Conservation (phyloP, 805 yeast genomes). For the Candida morakotiae region DNA sequence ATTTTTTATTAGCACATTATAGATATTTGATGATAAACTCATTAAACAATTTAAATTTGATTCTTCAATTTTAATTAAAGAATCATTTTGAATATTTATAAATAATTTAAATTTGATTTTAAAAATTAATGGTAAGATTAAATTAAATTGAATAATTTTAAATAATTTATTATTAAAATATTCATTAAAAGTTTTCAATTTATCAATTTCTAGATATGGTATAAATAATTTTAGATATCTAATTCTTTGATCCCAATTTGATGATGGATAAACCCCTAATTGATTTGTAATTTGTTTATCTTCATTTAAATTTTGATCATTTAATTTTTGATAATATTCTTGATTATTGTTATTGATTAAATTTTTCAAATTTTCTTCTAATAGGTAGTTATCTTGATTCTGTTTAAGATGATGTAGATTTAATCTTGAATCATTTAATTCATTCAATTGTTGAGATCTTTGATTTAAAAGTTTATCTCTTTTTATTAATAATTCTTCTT, state of each 20-base stretch:
- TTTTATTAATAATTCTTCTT: constrained; percentile 4
- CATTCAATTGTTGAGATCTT: constrained; percentile 2
- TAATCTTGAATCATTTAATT: constrained; percentile 5
- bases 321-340: constrained; percentile 8
- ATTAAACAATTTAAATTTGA: constrained; percentile 6
- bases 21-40: constrained; percentile 15
- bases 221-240: constrained; percentile 21
- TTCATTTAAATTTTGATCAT: constrained; percentile 11
- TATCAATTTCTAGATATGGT: constrained; percentile 20
- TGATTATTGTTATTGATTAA: constrained; percentile 18
- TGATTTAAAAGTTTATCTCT: constrained; percentile 3
- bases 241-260: constrained; percentile 26
- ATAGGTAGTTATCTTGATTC: constrained; percentile 11
- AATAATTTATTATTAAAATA: constrained; percentile 9
- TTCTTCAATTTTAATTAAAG: constrained; percentile 7
- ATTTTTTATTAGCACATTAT: constrained; percentile 14
- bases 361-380: constrained; percentile 12
- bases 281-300: constrained; percentile 17
- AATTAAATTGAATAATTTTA: constrained; percentile 13
- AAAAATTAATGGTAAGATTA: constrained; percentile 20
- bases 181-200: constrained; percentile 10
- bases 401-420: constrained; percentile 11
- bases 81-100: constrained; percentile 13
- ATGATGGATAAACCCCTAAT: constrained; percentile 32
- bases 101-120: constrained; percentile 13